Base-by-base conservation (phyloP, 768 basidiomycete species). In the Daedaleopsis nitida region DNA sequence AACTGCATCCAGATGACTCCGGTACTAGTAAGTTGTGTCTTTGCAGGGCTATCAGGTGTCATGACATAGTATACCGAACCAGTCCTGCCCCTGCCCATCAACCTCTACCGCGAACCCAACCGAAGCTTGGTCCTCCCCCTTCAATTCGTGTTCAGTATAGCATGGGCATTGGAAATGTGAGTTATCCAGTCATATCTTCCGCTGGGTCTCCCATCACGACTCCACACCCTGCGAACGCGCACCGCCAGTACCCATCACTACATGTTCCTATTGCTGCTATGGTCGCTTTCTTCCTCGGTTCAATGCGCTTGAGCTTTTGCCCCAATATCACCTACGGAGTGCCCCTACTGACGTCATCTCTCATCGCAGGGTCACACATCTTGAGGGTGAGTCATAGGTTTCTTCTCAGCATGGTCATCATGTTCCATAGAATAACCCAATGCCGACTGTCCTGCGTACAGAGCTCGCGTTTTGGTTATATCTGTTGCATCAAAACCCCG, bases 381-480 rank as follows among this genome's bases (percentile, higher is more conserved):
- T 93, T 32, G 91, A 94, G 85, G 90, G 90, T 86, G 66, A 37
- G 68, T 50, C 56, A 66, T 54, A 17, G 32, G 19, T 35, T 47
- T 37, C 43, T 9, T 8, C 43, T 6, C 16, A 17, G 10, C 12
- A 16, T 16, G 5, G 21, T 32, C 9, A n/a, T 52, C 11, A 2
- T 21, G 12, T 8, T n/a, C 37, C 21, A 38, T 19, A 38, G 50
- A 6, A 1, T 21, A 19, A 32, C 27, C 4, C 27, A 7, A 32
- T 7, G 27, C 27, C 27, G 7, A 32, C 27, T n/a, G n/a, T n/a
- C n/a, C 9, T 44, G 39, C 7, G 24, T 49, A 34, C 54, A 91
- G 91, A 92, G 70, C 80, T 93, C 14, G 78, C 86, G 0, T 93
- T 92, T 68, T 94, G 92, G 92, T 69, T 93, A 32, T 94, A 93